Conservation (phyloP, 1,284 basidiomycete species). For the Amylostereum chailletii region DNA sequence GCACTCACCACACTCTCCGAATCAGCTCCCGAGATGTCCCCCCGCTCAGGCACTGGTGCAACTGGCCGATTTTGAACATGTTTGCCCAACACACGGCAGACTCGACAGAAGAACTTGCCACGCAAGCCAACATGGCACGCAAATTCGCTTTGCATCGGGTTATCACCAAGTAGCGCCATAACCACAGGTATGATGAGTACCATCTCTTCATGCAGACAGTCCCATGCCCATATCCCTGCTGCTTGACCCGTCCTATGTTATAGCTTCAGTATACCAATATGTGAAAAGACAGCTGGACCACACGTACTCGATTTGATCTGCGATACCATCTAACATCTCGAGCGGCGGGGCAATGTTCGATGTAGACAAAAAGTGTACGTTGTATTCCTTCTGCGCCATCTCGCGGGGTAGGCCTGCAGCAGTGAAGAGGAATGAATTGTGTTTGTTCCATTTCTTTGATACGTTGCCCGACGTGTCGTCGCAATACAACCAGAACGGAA, state of each 20-base stretch:
- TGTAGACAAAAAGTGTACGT: slow-evolving; percentile 28
- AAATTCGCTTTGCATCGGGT: slow-evolving; percentile 38
- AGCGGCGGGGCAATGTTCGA: slow-evolving; percentile 30
- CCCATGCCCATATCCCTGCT: slow-evolving; percentile 27
- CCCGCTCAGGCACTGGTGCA: no score
- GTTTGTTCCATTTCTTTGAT: slow-evolving; percentile 35
- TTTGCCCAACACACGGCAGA: slow-evolving; percentile 23
- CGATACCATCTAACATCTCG: slow-evolving; percentile 32
- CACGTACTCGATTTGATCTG: slow-evolving; percentile 18
- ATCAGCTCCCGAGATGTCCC: no score
- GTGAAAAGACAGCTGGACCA: slow-evolving; percentile 3
- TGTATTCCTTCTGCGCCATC: slow-evolving; percentile 14
- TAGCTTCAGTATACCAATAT: neutral
- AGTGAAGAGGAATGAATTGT: slow-evolving; percentile 27
- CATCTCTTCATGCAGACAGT: slow-evolving; percentile 18
- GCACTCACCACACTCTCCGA: no score
- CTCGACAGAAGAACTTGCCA: slow-evolving; percentile 30
- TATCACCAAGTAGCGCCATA: slow-evolving; percentile 31
- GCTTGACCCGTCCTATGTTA: slow-evolving; percentile 16
- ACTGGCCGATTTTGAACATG: neutral
- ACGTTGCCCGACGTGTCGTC: slow-evolving; percentile 35
- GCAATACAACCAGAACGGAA: slow-evolving; percentile 32
- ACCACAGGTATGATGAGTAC: slow-evolving; percentile 26
- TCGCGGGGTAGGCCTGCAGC: slow-evolving; percentile 17
- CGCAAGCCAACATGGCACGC: slow-evolving; percentile 30